Percentiles rank a stretch among this genome's conserved stretches.
Evolutionary conservation across 2,329 filamentous ascomycete species (phyloP).

Genomic region (Ophiostoma sp.): DNA sequence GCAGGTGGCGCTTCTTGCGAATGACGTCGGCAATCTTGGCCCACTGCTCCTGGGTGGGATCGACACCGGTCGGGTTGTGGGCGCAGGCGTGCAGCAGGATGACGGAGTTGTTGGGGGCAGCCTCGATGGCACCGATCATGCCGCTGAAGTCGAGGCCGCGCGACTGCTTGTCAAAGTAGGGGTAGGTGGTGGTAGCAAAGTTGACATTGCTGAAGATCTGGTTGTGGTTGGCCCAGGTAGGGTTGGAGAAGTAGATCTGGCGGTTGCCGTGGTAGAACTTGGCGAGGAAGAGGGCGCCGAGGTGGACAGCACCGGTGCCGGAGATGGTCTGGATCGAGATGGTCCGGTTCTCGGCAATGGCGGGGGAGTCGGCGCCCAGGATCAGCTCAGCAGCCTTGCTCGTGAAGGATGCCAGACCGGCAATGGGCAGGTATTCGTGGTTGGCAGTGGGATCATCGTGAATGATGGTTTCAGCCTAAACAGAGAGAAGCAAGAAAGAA

Average conservation of each 20-base stretch:
- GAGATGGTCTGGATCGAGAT: constrained; percentile 91
- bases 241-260: constrained; percentile 83
- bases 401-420: constrained; percentile 79
- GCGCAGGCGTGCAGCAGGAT: constrained; percentile 92
- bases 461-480: constrained; percentile 81
- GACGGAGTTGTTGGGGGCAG: constrained; percentile 72
- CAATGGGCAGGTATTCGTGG: constrained; percentile 97
- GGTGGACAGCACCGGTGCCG: constrained; percentile 88
- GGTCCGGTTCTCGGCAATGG: constrained; percentile 74
- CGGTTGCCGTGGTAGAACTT: constrained; percentile 77
- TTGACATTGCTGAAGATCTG: constrained; percentile 94
- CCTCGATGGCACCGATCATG: constrained; percentile 66
- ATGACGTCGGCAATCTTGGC: constrained; percentile 77
- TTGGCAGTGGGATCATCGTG: constrained; percentile 85
- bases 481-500: background rate
- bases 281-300: constrained; percentile 87
- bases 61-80: constrained; percentile 96
- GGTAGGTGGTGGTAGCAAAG: constrained; percentile 73
- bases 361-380: constrained; percentile 72
- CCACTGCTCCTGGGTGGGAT: constrained; percentile 92
- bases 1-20: constrained; percentile 75
- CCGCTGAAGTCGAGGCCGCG: constrained; percentile 89
- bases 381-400: constrained; percentile 86
- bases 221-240: constrained; percentile 98
- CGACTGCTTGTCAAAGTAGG: constrained; percentile 86